Conservation (phyloP, 148 eudicot genomes). For the Salicornia ramosissima region DNA sequence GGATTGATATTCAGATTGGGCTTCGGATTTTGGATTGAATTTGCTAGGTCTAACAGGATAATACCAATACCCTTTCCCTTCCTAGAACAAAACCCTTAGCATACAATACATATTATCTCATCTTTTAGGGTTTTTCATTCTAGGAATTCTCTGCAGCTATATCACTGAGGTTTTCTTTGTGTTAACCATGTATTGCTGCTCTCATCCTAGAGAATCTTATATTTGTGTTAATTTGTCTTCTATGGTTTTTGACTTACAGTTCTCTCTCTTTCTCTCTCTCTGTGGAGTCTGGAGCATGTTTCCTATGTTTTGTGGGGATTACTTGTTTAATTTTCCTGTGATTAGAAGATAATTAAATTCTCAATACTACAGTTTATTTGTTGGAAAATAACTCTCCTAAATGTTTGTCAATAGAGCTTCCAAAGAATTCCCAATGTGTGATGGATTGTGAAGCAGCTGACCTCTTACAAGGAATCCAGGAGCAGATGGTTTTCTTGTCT, state of each 20-base stretch:
- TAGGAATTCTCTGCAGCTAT: background rate
- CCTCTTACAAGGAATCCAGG: constrained; percentile 78
- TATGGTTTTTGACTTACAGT: no score
- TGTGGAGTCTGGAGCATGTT: background rate
- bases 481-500: constrained; percentile 76
- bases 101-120: background rate
- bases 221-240: no score
- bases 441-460: constrained; percentile 93
- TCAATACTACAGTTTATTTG: background rate
- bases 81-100: background rate
- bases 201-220: no score
- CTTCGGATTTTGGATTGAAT: no score
- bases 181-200: background rate
- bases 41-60: no score
- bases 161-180: background rate
- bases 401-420: constrained; percentile 55
- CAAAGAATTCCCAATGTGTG: constrained; percentile 54
- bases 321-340: background rate
- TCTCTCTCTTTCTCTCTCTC: no score
- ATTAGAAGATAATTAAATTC: background rate
- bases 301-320: background rate
- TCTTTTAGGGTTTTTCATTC: background rate
- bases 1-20: no score
- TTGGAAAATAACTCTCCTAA: constrained; percentile 1
- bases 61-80: background rate